phyloP scores from a whole-genome alignment of 495 filamentous ascomycete species.

The Aspergillus mulundensis region DNA sequence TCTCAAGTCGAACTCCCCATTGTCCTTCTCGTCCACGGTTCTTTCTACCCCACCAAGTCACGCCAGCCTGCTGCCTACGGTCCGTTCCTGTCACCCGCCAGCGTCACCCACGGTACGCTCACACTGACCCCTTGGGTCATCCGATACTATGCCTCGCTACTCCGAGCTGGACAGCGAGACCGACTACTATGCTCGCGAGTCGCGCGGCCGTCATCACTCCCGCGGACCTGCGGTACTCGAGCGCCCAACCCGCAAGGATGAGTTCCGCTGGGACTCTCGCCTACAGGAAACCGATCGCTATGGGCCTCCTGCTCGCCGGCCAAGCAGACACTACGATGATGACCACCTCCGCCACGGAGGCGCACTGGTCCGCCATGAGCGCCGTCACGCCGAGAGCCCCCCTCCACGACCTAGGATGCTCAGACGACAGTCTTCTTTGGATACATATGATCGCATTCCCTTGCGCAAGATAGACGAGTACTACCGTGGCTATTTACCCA shows the following conservation, averaged over 20 bases:
- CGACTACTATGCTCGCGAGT: conserved; percentile 45
- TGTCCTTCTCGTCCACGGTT: conserved; percentile 10
- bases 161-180: conserved; percentile 46
- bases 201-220: conserved; percentile 38
- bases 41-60: conserved; percentile 8
- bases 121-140: conserved; percentile 12
- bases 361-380: conserved; percentile 36
- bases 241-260: conserved; percentile 44
- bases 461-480: conserved; percentile 51
- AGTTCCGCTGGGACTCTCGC: conserved; percentile 46
- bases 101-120: conserved; percentile 29
- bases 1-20: background rate
- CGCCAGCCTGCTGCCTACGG: conserved; percentile 11
- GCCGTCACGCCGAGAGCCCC: conserved; percentile 36
- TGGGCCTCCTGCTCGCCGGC: conserved; percentile 49
- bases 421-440: conserved; percentile 63
- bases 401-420: conserved; percentile 54
- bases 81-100: conserved; percentile 24
- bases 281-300: conserved; percentile 54
- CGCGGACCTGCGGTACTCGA: conserved; percentile 42
- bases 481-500: conserved; percentile 34
- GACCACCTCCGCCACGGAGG: conserved; percentile 43
- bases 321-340: conserved; percentile 47
- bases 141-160: conserved; percentile 41
- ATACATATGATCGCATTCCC: conserved; percentile 68